Percentiles rank a stretch among this genome's conserved stretches.
Conservation (phyloP, 148 eudicot genomes). For the Heliosperma pusillum region DNA sequence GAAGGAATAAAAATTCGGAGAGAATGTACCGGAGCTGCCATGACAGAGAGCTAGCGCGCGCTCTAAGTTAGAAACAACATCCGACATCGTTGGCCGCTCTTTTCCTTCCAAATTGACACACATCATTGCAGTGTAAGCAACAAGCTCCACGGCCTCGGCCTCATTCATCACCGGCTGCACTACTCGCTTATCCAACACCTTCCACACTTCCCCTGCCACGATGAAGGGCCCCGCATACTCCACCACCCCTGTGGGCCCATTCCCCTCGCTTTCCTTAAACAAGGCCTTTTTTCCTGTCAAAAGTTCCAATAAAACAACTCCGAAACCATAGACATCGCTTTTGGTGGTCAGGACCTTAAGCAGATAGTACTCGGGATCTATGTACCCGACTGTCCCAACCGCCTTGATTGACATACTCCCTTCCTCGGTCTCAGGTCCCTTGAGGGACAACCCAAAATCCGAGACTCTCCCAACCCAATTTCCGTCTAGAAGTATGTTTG, state of each 20-base stretch:
- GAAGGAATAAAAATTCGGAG: constrained; percentile 29
- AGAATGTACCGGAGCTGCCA: constrained; percentile 39
- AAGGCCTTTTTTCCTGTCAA: constrained; percentile 57
- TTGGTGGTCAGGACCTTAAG: constrained; percentile 49
- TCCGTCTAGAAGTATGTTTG: constrained; percentile 51
- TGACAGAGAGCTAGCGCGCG: constrained; percentile 45
- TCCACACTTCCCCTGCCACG: constrained; percentile 43
- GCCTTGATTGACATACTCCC: constrained; percentile 34
- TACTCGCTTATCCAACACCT: constrained; percentile 50
- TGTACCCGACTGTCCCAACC: constrained; percentile 56
- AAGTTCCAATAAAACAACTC: constrained; percentile 57
- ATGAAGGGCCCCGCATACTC: constrained; percentile 49
- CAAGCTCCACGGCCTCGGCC: constrained; percentile 55
- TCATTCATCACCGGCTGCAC: constrained; percentile 41
- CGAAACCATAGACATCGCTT: constrained; percentile 67
- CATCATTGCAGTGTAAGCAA: constrained; percentile 50
- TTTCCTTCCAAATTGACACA: constrained; percentile 60
- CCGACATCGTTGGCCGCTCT: constrained; percentile 51
- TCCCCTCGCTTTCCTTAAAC: constrained; percentile 36
- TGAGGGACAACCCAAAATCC: constrained; percentile 55
- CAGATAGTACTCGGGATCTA: constrained; percentile 55
- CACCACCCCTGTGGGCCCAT: constrained; percentile 42
- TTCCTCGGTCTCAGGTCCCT: constrained; percentile 37
- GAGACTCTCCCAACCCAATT: constrained; percentile 64
- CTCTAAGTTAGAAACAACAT: constrained; percentile 57